Conservation (phyloP, 1,284 basidiomycete genomes). For the Leccinum cinnamomeum region DNA sequence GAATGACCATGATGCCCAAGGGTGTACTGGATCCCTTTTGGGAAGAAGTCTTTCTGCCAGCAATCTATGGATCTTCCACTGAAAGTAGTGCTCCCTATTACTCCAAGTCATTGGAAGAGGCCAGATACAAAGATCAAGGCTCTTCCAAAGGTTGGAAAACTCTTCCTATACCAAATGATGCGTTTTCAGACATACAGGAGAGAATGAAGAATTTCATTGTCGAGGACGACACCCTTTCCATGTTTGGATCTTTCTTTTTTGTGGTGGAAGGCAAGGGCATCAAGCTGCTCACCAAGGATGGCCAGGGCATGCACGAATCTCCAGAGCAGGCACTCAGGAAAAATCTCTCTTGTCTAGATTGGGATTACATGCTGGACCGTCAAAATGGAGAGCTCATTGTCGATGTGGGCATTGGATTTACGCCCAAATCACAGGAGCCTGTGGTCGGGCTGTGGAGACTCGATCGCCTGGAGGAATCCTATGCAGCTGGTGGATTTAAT, state of each 20-base stretch:
- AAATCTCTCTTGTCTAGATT: slow-evolving; percentile 9
- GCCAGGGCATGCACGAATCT: background rate
- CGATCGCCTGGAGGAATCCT: background rate
- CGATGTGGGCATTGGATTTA: background rate
- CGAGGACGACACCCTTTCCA: background rate
- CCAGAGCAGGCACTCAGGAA: background rate
- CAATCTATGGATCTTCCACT: background rate
- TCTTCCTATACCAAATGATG: background rate
- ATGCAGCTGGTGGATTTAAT: background rate
- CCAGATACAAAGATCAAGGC: slow-evolving; percentile 4
- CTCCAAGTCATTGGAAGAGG: background rate
- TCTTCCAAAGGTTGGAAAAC: background rate
- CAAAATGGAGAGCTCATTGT: slow-evolving; percentile 14
- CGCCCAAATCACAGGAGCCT: no score
- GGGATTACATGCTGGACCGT: slow-evolving; percentile 13
- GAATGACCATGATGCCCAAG: slow-evolving; percentile 9
- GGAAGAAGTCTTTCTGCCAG: slow-evolving; percentile 12
- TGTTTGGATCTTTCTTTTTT: slow-evolving; percentile 27
- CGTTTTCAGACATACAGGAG: background rate
- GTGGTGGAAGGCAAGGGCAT: slow-evolving; percentile 16
- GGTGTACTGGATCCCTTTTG: slow-evolving; percentile 15
- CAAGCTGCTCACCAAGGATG: slow-evolving; percentile 17
- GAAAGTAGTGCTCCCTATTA: background rate
- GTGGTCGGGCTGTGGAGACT: background rate
- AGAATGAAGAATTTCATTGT: background rate